phyloP scores from a whole-genome alignment of 495 filamentous ascomycete species.

The Penicillium desertorum region DNA sequence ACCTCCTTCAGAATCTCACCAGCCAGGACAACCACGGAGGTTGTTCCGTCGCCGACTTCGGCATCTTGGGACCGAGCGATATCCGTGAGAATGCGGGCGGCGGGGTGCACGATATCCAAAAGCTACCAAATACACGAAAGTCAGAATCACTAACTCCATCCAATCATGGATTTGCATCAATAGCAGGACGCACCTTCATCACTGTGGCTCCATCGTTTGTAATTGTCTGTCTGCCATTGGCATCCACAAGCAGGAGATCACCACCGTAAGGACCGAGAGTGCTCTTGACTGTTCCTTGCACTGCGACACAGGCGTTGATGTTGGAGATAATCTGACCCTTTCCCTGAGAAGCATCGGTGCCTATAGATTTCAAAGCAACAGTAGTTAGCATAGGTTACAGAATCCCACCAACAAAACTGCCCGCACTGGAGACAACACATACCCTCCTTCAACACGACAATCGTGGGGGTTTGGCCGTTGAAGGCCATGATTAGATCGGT shows the following conservation, averaged over 20 bases:
- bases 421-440: conserved; percentile 43
- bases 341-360: conserved; percentile 95
- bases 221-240: conserved; percentile 93
- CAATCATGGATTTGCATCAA: neutral
- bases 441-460: conserved; percentile 98
- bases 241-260: conserved; percentile 92
- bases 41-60: conserved; percentile 97
- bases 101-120: conserved; percentile 96
- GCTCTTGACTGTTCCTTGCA: conserved; percentile 91
- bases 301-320: conserved; percentile 97
- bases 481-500: conserved; percentile 72
- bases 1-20: conserved; percentile 97
- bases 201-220: conserved; percentile 99
- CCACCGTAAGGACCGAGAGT: conserved; percentile 98
- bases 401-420: conserved; percentile 31
- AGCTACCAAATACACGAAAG: conserved; percentile 54
- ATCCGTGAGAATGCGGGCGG: conserved; percentile 95
- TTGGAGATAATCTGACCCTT: conserved; percentile 97
- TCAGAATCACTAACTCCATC: conserved; percentile 19
- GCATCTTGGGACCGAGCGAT: conserved; percentile 98
- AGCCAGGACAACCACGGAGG: conserved; percentile 92
- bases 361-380: conserved; percentile 46
- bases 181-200: conserved; percentile 75
- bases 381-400: conserved; percentile 23
- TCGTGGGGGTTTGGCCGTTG: conserved; percentile 96